These are phyloP conservation scores for Penicillium polonicum DNA, from an alignment of 2,329 filamentous ascomycete species.

Conservation along the genomic window DNA sequence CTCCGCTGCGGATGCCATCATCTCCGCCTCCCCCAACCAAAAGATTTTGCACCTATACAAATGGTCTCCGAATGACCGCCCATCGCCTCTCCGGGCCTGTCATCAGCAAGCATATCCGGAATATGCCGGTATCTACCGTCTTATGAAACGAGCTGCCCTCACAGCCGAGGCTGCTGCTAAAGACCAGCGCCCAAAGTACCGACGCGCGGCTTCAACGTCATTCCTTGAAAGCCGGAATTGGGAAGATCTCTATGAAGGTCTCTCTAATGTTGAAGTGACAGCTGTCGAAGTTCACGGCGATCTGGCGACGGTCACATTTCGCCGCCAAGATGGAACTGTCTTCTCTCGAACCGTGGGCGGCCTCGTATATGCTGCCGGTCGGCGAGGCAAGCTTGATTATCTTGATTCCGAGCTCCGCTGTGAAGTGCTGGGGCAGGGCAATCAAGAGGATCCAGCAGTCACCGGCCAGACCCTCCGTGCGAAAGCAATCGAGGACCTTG, in stretches of 20 bases:
- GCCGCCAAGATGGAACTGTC: conserved; percentile 42
- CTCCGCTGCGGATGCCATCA: conserved; percentile 61
- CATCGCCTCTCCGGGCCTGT: conserved; percentile 58
- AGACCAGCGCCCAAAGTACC: conserved; percentile 28
- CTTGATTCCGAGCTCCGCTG: conserved; percentile 47
- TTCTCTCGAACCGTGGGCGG: conserved; percentile 50
- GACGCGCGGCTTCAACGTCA: conserved; percentile 43
- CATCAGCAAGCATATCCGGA: conserved; percentile 63
- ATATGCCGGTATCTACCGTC: conserved; percentile 59
- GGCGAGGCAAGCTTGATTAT: conserved; percentile 56
- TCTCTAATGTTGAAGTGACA: conserved; percentile 54
- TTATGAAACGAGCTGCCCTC: conserved; percentile 56
- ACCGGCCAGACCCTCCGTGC: conserved; percentile 54
- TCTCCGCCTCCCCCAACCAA: conserved; percentile 46
- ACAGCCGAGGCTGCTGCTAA: conserved; percentile 16
- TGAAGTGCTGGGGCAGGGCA: conserved; percentile 45
- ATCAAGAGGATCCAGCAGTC: conserved; percentile 37
- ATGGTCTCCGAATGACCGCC: conserved; percentile 56
- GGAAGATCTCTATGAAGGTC: conserved; percentile 54
- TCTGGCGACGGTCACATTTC: conserved; percentile 45
- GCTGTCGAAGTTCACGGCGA: conserved; percentile 35
- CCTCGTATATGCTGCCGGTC: conserved; percentile 57
- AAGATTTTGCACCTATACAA: conserved; percentile 59
- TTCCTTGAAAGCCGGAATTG: conserved; percentile 52
- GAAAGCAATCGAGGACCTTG: conserved; percentile 53